Evolutionary conservation across 306 rosid species (phyloP), one percentile per base, ranked within the genome.

Genomic region (Astragalus membranaceus): DNA sequence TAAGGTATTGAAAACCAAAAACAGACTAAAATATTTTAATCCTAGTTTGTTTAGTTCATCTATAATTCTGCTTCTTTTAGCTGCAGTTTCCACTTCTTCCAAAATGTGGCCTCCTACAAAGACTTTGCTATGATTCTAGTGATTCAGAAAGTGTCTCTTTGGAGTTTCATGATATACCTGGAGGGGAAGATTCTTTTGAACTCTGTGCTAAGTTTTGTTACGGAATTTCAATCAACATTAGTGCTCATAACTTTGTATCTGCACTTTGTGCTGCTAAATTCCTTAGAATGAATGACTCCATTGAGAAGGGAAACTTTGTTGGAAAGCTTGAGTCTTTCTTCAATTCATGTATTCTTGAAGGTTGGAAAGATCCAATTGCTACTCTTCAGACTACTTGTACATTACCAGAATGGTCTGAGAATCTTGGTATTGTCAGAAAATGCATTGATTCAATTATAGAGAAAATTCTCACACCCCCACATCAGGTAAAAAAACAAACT

Each of bases 101-200:
- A 7, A 88, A 92, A 69, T 91, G 97, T 69, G 96, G 97, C 12
- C 87, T 94, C 33, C 73, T 94, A 33, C 99, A 87, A 72, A 83
- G 91, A 51, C 95, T 94, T 69, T 94, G 92, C 84, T 86, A 85
- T 10, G 92, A 83, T 62, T 50, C 79, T 41, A 75, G 79, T 47
- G 87, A 85, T 52, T 82, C 81, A 0, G 88, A 84, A 59, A 79
- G 79, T 60, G 65, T 79, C 7, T 79, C 74, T 15, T 65, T 91
- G 14, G 96, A 91, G 74, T 89, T 94, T 48, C 91, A 91, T 51
- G 95, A 94, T 39, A 84, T 91, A 75, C 96, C 97, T 4, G 97
- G 99, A 62, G 97, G 92, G 43, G 95, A 87, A 86, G 95, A 88
- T 3, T 97, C 87, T 66, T 94, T 94, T 61, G 99, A 94, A 69